These are phyloP conservation scores for Zoysia pacifica DNA, from an alignment of 176 grass and related monocot genomes.

Conservation along the genomic window DNA sequence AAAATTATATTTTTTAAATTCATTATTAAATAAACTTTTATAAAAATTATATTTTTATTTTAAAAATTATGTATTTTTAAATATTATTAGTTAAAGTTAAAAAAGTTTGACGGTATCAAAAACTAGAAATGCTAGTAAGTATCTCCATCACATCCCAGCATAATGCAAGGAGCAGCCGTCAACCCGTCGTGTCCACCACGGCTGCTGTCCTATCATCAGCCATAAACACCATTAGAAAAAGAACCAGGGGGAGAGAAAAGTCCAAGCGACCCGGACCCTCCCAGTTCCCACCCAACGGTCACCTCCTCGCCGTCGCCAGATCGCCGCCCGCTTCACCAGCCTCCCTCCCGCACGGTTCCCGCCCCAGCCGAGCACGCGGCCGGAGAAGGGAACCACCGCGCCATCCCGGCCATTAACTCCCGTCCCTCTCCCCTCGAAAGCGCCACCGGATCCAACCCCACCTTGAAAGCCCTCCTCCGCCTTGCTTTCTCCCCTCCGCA, in stretches of 20 bases:
- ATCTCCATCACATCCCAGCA: neutral
- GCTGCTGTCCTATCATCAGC: neutral
- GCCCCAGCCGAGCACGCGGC: neutral
- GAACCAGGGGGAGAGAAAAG: neutral
- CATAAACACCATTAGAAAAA: neutral
- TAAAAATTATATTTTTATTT: too few species aligned
- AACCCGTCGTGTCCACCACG: neutral
- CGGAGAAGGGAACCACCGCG: neutral
- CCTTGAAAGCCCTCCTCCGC: neutral
- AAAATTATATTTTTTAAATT: too few species aligned
- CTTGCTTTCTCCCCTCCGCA: slow-evolving; percentile 34
- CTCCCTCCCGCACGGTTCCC: slow-evolving; percentile 18
- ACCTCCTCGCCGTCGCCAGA: slow-evolving; percentile 10
- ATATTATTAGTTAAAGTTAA: too few species aligned
- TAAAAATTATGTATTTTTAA: too few species aligned
- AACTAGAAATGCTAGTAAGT: too few species aligned
- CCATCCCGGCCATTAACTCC: slow-evolving; percentile 45
- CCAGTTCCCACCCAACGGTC: slow-evolving; percentile 47
- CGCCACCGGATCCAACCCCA: slow-evolving; percentile 46
- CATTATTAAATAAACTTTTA: too few species aligned
- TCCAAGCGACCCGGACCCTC: neutral
- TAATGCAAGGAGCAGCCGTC: neutral
- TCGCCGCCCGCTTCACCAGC: neutral
- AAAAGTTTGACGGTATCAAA: too few species aligned
- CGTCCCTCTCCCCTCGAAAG: slow-evolving; percentile 27